A percentile compares a stretch with the other conserved stretches of the same genome.
phyloP scores from a whole-genome alignment of 129 eudicot genomes.

The Lactuca saligna region DNA sequence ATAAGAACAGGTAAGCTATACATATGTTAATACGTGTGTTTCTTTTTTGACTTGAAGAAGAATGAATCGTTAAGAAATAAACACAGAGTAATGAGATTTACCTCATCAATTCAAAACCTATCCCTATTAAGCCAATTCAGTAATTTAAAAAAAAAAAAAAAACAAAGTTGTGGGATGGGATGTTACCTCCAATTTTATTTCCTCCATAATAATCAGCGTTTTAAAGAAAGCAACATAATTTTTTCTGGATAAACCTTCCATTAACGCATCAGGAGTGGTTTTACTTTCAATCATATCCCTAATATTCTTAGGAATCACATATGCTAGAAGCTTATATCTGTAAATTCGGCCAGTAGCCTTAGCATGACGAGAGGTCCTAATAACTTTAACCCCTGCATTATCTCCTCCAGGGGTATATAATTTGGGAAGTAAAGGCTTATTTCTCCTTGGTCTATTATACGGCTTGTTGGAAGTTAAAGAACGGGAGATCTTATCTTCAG shows the following conservation, averaged over 20 bases:
- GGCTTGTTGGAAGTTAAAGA: slow-evolving; percentile 64
- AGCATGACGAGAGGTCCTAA: slow-evolving; percentile 65
- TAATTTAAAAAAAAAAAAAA: too few species aligned
- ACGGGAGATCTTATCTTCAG: slow-evolving; percentile 73
- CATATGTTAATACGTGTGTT: too few species aligned
- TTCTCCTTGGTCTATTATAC: slow-evolving; percentile 46
- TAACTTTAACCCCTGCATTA: slow-evolving; percentile 25
- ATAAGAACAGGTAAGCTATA: not conserved
- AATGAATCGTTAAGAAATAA: too few species aligned
- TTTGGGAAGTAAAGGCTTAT: slow-evolving; percentile 35
- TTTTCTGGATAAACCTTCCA: slow-evolving; percentile 47
- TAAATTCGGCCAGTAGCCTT: slow-evolving; percentile 38
- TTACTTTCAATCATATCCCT: slow-evolving; percentile 46
- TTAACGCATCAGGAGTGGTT: slow-evolving; percentile 50
- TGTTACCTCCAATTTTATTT: slow-evolving; percentile 71
- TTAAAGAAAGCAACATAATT: slow-evolving; percentile 60
- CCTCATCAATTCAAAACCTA: too few species aligned
- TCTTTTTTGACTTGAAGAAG: too few species aligned
- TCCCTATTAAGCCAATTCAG: too few species aligned
- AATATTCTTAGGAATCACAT: slow-evolving; percentile 55
- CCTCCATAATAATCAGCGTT: slow-evolving; percentile 68
- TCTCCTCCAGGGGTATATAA: slow-evolving; percentile 24
- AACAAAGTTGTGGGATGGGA: not conserved
- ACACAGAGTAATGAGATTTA: too few species aligned
- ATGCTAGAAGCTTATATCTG: slow-evolving; percentile 44